A percentile compares a stretch with the other conserved stretches of the same genome.
phyloP scores from a whole-genome alignment of 2,329 filamentous ascomycete genomes.

The Madurella fahalii region DNA sequence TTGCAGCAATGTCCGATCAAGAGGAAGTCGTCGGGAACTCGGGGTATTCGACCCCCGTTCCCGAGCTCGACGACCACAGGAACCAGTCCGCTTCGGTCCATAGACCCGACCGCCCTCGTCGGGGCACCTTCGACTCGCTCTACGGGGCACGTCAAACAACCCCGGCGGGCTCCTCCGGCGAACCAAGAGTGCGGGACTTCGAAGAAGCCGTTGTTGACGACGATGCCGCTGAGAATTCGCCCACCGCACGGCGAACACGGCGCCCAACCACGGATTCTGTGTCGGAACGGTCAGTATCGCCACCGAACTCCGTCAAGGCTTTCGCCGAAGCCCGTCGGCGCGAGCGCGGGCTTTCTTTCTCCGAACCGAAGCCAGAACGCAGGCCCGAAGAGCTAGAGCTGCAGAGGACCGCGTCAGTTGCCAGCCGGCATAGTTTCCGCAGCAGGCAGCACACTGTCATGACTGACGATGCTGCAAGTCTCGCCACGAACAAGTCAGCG shows the following conservation, averaged over 20 bases:
- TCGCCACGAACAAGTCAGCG: conserved; percentile 64
- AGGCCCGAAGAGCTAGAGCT: conserved; percentile 50
- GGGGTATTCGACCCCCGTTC: conserved; percentile 69
- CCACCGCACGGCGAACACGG: conserved; percentile 42
- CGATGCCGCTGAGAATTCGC: conserved; percentile 50
- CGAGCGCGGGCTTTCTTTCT: conserved; percentile 65
- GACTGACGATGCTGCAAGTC: conserved; percentile 54
- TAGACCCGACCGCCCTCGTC: conserved; percentile 56
- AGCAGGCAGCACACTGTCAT: conserved; percentile 58
- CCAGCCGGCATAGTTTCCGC: conserved; percentile 57
- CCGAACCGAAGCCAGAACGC: conserved; percentile 37
- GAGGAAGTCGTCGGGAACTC: conserved; percentile 57
- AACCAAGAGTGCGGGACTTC: conserved; percentile 66
- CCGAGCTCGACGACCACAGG: conserved; percentile 85
- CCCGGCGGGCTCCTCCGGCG: conserved; percentile 37
- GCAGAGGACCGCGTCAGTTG: conserved; percentile 66
- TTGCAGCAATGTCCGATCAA: conserved; percentile 60
- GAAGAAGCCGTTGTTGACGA: conserved; percentile 83
- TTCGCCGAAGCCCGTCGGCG: conserved; percentile 88
- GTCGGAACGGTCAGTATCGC: conserved; percentile 67
- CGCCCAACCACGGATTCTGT: conserved; percentile 55
- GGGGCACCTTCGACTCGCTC: conserved; percentile 71
- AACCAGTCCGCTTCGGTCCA: conserved; percentile 59
- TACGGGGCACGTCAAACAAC: conserved; percentile 50
- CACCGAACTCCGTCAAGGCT: conserved; percentile 95